phyloP scores from a whole-genome alignment of 148 eudicot genomes.

The Chenopodium album region DNA sequence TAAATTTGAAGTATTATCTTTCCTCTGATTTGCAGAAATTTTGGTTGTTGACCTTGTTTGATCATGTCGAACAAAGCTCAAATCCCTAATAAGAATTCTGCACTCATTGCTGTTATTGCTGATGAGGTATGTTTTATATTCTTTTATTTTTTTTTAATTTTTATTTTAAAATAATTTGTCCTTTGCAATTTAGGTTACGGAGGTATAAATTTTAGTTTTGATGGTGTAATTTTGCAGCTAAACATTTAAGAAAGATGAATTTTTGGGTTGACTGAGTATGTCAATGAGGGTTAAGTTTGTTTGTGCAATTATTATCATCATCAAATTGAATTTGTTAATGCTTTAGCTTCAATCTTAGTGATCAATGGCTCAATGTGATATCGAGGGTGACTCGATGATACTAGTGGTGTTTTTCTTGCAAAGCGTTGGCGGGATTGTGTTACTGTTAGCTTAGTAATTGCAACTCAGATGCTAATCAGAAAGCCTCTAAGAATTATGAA shows the following conservation, averaged over 20 bases:
- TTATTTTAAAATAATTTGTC: neutral
- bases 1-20: neutral
- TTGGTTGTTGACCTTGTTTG: constrained; percentile 22
- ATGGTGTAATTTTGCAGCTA: neutral
- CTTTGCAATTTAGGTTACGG: neutral
- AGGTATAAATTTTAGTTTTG: too few relatives aligned
- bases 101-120: constrained; percentile 75
- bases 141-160: neutral
- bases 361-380: neutral
- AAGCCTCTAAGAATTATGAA: neutral
- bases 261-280: neutral
- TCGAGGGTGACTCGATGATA: neutral
- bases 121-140: constrained; percentile 53
- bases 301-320: neutral
- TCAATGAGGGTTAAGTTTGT: neutral
- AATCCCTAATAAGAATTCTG: constrained; percentile 61
- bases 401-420: too few relatives aligned
- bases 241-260: neutral
- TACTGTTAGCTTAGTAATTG: neutral
- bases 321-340: neutral
- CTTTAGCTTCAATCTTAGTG: neutral
- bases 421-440: neutral
- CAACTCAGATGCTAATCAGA: neutral
- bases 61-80: constrained; percentile 65
- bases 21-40: constrained; percentile 8